A percentile compares a stretch with the other conserved stretches of the same genome.
Conservation (phyloP, 805 yeast species). For the Cyberlindnera mrakii region DNA sequence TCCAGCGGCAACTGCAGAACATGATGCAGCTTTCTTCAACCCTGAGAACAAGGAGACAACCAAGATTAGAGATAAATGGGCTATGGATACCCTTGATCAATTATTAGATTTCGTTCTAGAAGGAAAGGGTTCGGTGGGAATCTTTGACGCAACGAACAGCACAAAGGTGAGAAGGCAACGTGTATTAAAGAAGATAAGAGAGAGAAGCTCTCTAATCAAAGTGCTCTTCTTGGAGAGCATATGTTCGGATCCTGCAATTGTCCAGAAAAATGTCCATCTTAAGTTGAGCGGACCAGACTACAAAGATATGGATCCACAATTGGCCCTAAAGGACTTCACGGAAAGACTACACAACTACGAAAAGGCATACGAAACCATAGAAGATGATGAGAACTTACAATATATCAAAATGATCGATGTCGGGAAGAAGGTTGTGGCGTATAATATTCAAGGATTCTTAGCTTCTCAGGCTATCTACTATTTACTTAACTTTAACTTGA, state of each 20-base stretch:
- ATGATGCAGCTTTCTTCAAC: conserved; percentile 79
- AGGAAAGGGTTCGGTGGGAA: conserved; percentile 88
- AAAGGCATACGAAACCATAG: conserved; percentile 85
- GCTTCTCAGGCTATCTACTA: conserved; percentile 93
- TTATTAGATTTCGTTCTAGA: conserved; percentile 72
- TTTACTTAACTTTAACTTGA: conserved; percentile 78
- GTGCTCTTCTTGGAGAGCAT: conserved; percentile 82
- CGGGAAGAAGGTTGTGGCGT: conserved; percentile 89
- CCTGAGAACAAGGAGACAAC: conserved; percentile 68
- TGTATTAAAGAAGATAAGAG: conserved; percentile 51
- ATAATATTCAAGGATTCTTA: conserved; percentile 79
- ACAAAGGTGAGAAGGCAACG: conserved; percentile 58
- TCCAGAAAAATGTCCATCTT: conserved; percentile 77
- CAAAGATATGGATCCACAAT: conserved; percentile 71
- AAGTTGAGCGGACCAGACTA: conserved; percentile 94
- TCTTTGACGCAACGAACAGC: conserved; percentile 80
- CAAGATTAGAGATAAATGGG: conserved; percentile 85
- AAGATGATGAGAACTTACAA: conserved; percentile 68
- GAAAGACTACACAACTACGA: conserved; percentile 79
- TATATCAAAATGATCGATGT: conserved; percentile 95
- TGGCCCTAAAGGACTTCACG: conserved; percentile 76
- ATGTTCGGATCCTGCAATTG: conserved; percentile 72
- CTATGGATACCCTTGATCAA: conserved; percentile 85
- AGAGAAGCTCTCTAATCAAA: conserved; percentile 58
- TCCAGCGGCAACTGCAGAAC: conserved; percentile 29